A percentile compares a stretch with the other conserved stretches of the same genome.
phyloP scores from a whole-genome alignment of 768 basidiomycete genomes.

The Mycena maculata region DNA sequence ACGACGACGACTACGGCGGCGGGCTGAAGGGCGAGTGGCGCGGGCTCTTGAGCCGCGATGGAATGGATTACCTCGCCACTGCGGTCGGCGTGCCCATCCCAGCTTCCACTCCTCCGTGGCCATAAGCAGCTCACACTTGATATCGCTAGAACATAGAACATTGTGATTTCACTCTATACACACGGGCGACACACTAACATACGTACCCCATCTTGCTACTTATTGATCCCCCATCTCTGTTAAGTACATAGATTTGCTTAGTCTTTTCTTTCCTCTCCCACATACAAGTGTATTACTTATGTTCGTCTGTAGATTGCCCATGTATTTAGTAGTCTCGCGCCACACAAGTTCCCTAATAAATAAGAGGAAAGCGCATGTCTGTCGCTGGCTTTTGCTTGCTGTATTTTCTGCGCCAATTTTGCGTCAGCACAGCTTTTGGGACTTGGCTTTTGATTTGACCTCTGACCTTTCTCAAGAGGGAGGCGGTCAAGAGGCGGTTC shows the following conservation, averaged over 20 bases:
- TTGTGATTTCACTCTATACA: too few species aligned
- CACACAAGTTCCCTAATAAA: not conserved
- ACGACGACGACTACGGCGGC: slow-evolving; percentile 17
- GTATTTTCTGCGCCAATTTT: too few species aligned
- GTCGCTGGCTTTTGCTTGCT: too few species aligned
- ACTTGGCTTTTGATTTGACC: too few species aligned
- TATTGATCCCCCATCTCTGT: too few species aligned
- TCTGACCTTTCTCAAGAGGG: too few species aligned
- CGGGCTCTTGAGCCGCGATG: slow-evolving; percentile 26
- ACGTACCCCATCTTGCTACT: too few species aligned
- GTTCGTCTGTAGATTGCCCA: not conserved
- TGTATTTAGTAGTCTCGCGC: not conserved
- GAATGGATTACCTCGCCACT: slow-evolving; percentile 21
- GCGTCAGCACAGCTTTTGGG: too few species aligned
- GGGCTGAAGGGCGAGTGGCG: slow-evolving; percentile 26
- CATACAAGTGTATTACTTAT: slow-evolving; percentile 2
- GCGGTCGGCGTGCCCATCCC: not conserved
- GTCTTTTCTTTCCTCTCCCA: too few species aligned
- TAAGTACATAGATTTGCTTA: not conserved
- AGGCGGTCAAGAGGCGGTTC: too few species aligned
- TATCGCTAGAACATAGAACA: not conserved
- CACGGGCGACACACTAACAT: not conserved
- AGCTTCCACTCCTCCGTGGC: not conserved
- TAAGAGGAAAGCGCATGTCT: too few species aligned
- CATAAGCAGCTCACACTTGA: not conserved